Evolutionary conservation across 2,329 filamentous ascomycete species (phyloP), one percentile per base, ranked within the genome.

Genomic region (Fusarium coffeatum): DNA sequence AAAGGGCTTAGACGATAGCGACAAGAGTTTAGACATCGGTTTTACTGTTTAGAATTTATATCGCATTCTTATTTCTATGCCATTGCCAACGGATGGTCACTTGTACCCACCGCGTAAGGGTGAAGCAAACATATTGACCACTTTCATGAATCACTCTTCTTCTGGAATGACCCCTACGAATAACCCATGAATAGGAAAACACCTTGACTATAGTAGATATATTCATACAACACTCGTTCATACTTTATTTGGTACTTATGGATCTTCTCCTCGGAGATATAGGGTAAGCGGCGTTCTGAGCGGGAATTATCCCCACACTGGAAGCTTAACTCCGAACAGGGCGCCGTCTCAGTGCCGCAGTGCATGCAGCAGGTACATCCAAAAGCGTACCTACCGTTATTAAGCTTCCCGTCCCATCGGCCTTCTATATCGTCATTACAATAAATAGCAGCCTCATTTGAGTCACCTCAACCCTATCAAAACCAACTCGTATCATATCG

Each of bases 341-440:
- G 30, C 23, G 34, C 49, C 48, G 15, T 51, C 10, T 23, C 32
- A 40, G 32, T 51, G 22, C 32, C 20, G 48, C 32, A 51, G 41
- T 55, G 41, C 41, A 8, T 23, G 30, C 32, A 32, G 30, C 30
- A 49, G 28, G 48, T 47, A 47, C 45, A 28, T 47, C 25, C 25
- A 28, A 27, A 28, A 47, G 34, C n/a, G 30, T 50, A 50, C 22
- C 11, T 32, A 27, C 58, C 46, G 28, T 55, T 49, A 51, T 37
- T 46, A n/a, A 55, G 20, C 32, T 46, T 23, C 34, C 34, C 34
- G 34, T 37, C 34, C 34, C 34, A 18, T 37, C 18, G 49, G 34
- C 23, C 32, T 53, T 62, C 45, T 45, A 72, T 69, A 61, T 66
- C 68, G 57, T 71, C 68, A 63, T 71, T 64, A 48, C 27, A 43